Conservation (phyloP, 139 green algal genomes). For the Marvania coccoides region DNA sequence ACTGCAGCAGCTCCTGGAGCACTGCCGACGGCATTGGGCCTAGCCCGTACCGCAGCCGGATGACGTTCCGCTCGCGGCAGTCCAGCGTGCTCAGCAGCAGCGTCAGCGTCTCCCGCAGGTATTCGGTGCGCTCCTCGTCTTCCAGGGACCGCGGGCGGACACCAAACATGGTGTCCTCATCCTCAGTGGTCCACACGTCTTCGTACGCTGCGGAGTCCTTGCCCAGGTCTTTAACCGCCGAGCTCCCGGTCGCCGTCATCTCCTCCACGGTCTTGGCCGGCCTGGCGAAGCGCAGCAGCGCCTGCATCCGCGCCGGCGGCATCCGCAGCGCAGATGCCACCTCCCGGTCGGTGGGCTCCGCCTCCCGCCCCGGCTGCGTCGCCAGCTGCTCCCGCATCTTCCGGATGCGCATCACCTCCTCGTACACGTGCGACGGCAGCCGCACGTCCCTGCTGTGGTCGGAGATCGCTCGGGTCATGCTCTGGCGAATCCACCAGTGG, state of each 20-base stretch:
- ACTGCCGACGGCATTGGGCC: slow-evolving; percentile 46
- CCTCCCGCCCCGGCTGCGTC: neutral
- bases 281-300: slow-evolving; percentile 7
- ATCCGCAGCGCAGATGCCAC: slow-evolving; percentile 12
- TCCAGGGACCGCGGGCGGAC: neutral
- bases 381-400: neutral
- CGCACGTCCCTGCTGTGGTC: slow-evolving; percentile 59
- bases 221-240: neutral
- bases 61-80: slow-evolving; percentile 57
- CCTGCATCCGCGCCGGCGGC: slow-evolving; percentile 10
- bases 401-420: slow-evolving; percentile 19
- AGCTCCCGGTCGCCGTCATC: neutral
- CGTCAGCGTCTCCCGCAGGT: slow-evolving; percentile 37
- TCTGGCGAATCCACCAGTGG: slow-evolving; percentile 83
- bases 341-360: slow-evolving; percentile 4
- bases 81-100: slow-evolving; percentile 51
- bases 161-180: too few species aligned
- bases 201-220: neutral
- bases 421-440: slow-evolving; percentile 45
- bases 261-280: neutral
- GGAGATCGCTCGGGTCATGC: slow-evolving; percentile 56
- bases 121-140: neutral
- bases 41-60: slow-evolving; percentile 75
- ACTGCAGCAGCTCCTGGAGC: slow-evolving; percentile 4
- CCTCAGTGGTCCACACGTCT: slow-evolving; percentile 10